Percentiles rank a stretch among this genome's conserved stretches.
Conservation (phyloP, 305 asterid species). For the Fraxinus greggii region DNA sequence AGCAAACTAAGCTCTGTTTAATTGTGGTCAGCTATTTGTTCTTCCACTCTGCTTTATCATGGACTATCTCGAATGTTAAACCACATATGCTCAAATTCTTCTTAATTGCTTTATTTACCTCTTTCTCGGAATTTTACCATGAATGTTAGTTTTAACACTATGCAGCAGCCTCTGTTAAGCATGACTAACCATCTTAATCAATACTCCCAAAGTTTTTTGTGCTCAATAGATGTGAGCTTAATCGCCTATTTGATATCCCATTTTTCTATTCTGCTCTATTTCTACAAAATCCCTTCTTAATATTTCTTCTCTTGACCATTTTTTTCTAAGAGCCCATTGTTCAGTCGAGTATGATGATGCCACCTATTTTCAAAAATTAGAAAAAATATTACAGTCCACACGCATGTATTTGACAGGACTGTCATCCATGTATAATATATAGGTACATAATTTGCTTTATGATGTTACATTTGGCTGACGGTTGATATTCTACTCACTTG, state of each 20-base stretch:
- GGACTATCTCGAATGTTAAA: not conserved
- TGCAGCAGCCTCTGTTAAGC: not conserved
- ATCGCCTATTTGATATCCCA: not conserved
- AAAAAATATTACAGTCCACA: not conserved
- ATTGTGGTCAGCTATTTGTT: not conserved
- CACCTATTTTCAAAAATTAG: not conserved
- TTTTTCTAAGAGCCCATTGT: not conserved
- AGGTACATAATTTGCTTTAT: not conserved
- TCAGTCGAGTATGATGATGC: not conserved
- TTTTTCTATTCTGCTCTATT: not conserved
- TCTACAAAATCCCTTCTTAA: not conserved
- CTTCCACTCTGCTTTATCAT: not conserved
- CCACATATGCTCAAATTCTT: not conserved
- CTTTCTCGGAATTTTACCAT: conserved; percentile 4
- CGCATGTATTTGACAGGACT: not conserved
- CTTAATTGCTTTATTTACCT: not conserved
- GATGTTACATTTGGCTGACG: conserved; percentile 3
- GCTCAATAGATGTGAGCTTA: not conserved
- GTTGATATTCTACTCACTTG: conserved; percentile 12
- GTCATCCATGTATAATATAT: not conserved
- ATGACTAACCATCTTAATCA: not conserved
- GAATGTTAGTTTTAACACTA: not conserved
- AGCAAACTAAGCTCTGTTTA: not conserved
- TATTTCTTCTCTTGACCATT: not conserved
- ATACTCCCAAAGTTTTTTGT: not conserved